Conservation (phyloP, 2,329 filamentous ascomycete species). For the Colletotrichum simmondsii region DNA sequence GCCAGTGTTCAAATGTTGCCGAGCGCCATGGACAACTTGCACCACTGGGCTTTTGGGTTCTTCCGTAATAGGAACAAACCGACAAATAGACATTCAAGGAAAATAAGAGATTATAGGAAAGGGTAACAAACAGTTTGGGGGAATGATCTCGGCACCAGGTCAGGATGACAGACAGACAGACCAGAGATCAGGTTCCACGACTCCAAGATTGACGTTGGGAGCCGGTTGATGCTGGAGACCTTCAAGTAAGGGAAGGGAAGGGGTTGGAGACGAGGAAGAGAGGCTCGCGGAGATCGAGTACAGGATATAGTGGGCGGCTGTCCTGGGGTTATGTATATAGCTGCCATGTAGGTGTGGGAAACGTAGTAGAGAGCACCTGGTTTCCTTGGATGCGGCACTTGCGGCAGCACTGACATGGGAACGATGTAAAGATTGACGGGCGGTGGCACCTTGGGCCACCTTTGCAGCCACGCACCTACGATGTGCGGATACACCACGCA, state of each 20-base stretch:
- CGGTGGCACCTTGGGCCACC: slow-evolving; percentile 25
- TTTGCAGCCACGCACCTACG: slow-evolving; percentile 13
- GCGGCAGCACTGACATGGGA: slow-evolving; percentile 32
- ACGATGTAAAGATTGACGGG: slow-evolving; percentile 25
- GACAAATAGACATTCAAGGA: not conserved
- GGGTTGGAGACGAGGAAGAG: slow-evolving; percentile 13
- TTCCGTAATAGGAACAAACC: not conserved
- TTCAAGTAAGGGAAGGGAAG: not conserved
- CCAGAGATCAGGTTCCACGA: slow-evolving; percentile 14
- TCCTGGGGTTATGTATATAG: slow-evolving; percentile 24
- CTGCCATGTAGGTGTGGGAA: slow-evolving; percentile 3
- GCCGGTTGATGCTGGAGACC: slow-evolving; percentile 19
- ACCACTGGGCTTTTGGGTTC: not conserved
- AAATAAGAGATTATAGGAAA: not conserved
- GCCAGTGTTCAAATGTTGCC: not conserved
- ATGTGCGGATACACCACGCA: slow-evolving; percentile 2
- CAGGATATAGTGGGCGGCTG: not conserved
- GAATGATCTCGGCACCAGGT: slow-evolving; percentile 4
- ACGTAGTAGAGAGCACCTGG: not conserved
- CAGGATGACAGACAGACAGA: not conserved
- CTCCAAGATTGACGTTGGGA: slow-evolving; percentile 18
- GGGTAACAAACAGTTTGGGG: slow-evolving; percentile 25
- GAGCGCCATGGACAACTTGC: not conserved
- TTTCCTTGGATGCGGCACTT: slow-evolving; percentile 30
- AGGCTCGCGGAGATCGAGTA: slow-evolving; percentile 16